Percentiles rank a stretch among this genome's conserved stretches.
phyloP scores from a whole-genome alignment of 345 rosid species.

The Linum lewisii region DNA sequence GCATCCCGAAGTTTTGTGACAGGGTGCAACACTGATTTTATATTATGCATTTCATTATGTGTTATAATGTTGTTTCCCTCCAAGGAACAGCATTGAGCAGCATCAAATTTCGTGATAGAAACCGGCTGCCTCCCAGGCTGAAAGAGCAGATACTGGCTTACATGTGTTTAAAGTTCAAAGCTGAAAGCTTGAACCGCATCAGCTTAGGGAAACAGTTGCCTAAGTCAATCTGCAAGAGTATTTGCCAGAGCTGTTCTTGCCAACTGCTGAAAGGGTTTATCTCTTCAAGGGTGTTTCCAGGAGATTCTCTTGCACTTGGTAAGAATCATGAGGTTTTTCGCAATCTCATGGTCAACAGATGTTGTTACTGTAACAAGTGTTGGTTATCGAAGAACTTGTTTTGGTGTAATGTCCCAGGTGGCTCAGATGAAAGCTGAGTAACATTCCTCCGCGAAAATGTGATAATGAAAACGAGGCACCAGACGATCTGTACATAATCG shows the following conservation, averaged over 20 bases:
- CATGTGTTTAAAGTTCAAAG: slow-evolving; percentile 83
- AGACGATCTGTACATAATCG: slow-evolving; percentile 74
- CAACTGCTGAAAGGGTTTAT: slow-evolving; percentile 56
- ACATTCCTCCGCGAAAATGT: slow-evolving; percentile 94
- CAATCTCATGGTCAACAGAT: background rate
- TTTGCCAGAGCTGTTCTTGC: slow-evolving; percentile 76
- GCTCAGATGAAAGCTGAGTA: slow-evolving; percentile 84
- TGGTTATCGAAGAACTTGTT: background rate
- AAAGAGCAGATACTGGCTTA: slow-evolving; percentile 80
- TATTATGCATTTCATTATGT: slow-evolving; percentile 4
- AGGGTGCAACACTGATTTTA: too few relatives aligned
- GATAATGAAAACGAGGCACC: slow-evolving; percentile 68
- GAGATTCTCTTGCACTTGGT: slow-evolving; percentile 63
- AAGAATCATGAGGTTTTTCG: slow-evolving; percentile 7
- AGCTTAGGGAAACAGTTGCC: slow-evolving; percentile 84
- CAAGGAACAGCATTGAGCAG: slow-evolving; percentile 89
- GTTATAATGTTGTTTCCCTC: slow-evolving; percentile 19
- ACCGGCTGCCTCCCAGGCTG: slow-evolving; percentile 58
- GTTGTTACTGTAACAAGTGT: too few relatives aligned
- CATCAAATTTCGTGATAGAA: slow-evolving; percentile 68
- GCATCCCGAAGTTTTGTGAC: too few relatives aligned
- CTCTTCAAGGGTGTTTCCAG: slow-evolving; percentile 62
- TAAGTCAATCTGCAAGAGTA: slow-evolving; percentile 73
- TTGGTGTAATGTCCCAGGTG: slow-evolving; percentile 32
- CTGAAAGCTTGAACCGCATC: slow-evolving; percentile 83